Base-by-base conservation (phyloP, 2,329 filamentous ascomycete genomes). In the Dactylellina parvicollis region DNA sequence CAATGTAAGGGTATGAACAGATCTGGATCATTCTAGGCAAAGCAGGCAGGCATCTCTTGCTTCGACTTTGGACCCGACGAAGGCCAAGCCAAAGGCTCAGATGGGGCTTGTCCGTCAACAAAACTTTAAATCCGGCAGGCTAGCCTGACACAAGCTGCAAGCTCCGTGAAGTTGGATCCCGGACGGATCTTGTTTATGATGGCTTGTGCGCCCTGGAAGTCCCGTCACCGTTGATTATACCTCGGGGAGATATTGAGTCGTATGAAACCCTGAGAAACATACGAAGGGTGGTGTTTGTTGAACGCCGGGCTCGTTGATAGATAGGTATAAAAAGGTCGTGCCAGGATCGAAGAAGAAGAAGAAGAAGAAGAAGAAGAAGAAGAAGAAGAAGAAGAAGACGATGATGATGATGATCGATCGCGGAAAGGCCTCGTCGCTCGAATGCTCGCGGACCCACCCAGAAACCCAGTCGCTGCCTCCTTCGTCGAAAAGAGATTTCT, bases 61-160 rank as follows among this genome's bases (percentile, higher is more conserved):
- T 30, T 30, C 20, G 26, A n/a, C 12, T 3, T 30, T 18, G 30
- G 30, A 34, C 5, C 30, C 42, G 28, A 49, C 14, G 30, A 20
- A 36, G 30, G 30, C 5, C 55, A 26, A 28, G 47, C 59, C n/a
- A n/a, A n/a, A n/a, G 34, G 34, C 16, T 38, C 24, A 40, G 42
- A 60, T 66, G 69, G 69, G 69, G 66, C 69, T 66, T 66, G 36
- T 66, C 60, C 60, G 69, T 61, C 26, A 55, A 52, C 20, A 24
- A 56, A 66, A 61, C 46, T 55, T 73, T 66, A 73, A 73, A 66
- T 66, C 69, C 69, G 69, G 38, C 60, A 72, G 52, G 20, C 60
- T 66, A 73, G 42, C 42, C 42, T 36, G 50, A 62, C 50, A 57
- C 28, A 26, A 60, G 69, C 42, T 22, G 46, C 28, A 18, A 60